phyloP scores from a whole-genome alignment of 805 yeast species.

The Sugiyamaella americana region DNA sequence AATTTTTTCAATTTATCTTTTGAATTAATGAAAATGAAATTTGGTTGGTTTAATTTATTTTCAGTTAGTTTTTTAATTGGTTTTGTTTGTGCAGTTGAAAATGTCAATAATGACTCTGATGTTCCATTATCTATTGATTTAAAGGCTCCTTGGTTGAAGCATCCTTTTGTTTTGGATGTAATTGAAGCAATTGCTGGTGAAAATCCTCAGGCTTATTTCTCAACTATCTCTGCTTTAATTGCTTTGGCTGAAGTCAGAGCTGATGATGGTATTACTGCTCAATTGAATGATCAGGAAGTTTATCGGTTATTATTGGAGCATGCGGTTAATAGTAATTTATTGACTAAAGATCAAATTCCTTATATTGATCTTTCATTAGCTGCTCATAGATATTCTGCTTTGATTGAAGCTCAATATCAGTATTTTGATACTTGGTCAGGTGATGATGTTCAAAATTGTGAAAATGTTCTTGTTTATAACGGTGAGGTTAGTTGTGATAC shows the following conservation, averaged over 20 bases:
- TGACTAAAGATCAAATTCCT: conserved; percentile 15
- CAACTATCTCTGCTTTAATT: conserved; percentile 26
- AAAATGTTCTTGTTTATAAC: conserved; percentile 48
- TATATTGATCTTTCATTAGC: conserved; percentile 41
- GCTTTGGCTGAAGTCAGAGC: conserved; percentile 12
- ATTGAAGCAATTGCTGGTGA: conserved; percentile 28
- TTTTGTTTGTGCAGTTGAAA: too few relatives aligned
- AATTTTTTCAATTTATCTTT: too few relatives aligned
- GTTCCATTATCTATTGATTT: not conserved
- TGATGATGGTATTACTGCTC: not conserved
- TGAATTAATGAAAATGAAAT: too few relatives aligned
- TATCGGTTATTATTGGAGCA: conserved; percentile 19
- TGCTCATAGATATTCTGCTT: conserved; percentile 49
- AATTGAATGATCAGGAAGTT: conserved; percentile 12
- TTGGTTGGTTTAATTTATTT: too few relatives aligned
- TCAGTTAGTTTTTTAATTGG: too few relatives aligned
- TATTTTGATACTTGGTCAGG: conserved; percentile 35
- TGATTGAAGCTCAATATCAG: conserved; percentile 58
- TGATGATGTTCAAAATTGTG: conserved; percentile 32
- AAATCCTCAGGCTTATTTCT: conserved; percentile 30
- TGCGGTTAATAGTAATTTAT: conserved; percentile 15
- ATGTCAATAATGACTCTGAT: not conserved
- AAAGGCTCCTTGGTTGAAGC: not conserved
- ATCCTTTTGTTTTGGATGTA: conserved; percentile 4
- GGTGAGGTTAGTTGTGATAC: conserved; percentile 54